Base-by-base conservation (phyloP, 371 early-diverging fungal species). In the Actinomortierella wolfii region DNA sequence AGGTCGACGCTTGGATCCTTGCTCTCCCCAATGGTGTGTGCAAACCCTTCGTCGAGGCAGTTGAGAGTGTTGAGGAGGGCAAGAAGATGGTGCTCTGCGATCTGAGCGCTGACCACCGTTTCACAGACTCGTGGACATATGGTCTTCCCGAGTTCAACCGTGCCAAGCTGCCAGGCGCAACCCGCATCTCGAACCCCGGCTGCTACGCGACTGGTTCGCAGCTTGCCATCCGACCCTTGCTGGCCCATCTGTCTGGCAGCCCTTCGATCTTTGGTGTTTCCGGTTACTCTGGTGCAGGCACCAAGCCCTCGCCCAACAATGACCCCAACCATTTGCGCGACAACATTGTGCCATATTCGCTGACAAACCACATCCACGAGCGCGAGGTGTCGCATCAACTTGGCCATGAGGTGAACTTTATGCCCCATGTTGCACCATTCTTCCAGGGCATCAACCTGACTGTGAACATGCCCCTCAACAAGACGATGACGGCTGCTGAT, bases 171-270 rank as follows among this genome's bases (percentile, higher is more conserved):
- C 57, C 56, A 9, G 79, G 78, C 3, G 81, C 87, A 25, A 86
- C 75, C 17, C 87, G 87, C 52, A 90, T 98, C 51, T 84, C 94
- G 54, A 98, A 98, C 79, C 98, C 98, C 5, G 98, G 98, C 0
- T 98, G 98, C 79, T 98, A 98, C 77, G 98, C 98, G 11, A 98
- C 98, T 1, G 97, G 95, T 26, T 85, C 93, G 18, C 98, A 98
- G 81, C 76, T 97, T 69, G 90, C 93, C 0, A 77, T 97, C 50
- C 89, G 88, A 8, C 97, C 98, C 8, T 70, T 92, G 44, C 63
- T 91, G 41, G 84, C 88, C 28, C 87, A 86, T 54, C 51, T 92
- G 57, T 87, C 85, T 20, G 64, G 77, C 20, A 75, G 80, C 9
- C 90, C 92, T 20, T 90, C 93, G 29, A 86, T 97, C 43, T 96